Evolutionary conservation across 345 rosid genomes (phyloP).

Genomic region (Gossypium herbaceum): DNA sequence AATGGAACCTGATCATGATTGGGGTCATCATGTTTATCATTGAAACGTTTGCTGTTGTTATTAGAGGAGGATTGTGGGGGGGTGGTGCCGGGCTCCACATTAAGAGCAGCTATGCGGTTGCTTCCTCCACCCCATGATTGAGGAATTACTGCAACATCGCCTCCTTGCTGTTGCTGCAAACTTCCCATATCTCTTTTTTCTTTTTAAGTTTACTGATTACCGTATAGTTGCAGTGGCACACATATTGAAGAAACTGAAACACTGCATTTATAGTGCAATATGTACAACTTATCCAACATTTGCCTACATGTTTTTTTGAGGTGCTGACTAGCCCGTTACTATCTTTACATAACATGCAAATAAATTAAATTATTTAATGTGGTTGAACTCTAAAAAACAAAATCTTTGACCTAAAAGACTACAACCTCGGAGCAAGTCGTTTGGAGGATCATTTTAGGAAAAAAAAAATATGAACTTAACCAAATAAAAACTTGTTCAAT

Average conservation of each 20-base stretch:
- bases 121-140: constrained; percentile 23
- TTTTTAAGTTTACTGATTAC: neutral
- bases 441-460: too few relatives aligned
- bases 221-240: neutral
- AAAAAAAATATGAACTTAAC: too few relatives aligned
- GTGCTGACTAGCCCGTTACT: too few relatives aligned
- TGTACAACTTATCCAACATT: neutral
- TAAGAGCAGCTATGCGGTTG: constrained; percentile 37
- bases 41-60: constrained; percentile 6
- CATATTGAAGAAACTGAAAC: neutral
- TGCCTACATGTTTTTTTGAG: neutral
- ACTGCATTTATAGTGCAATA: neutral
- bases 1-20: neutral
- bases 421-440: too few relatives aligned
- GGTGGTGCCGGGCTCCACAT: constrained; percentile 18
- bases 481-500: too few relatives aligned
- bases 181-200: constrained; percentile 17
- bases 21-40: neutral
- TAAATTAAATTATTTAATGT: too few relatives aligned
- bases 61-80: neutral
- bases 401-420: too few relatives aligned
- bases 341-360: too few relatives aligned
- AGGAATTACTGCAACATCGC: constrained; percentile 9
- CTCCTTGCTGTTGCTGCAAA: constrained; percentile 18
- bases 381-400: too few relatives aligned